Base-by-base conservation (phyloP, 192 early-diverging fungal genomes). In the Obelidium mucronatum region DNA sequence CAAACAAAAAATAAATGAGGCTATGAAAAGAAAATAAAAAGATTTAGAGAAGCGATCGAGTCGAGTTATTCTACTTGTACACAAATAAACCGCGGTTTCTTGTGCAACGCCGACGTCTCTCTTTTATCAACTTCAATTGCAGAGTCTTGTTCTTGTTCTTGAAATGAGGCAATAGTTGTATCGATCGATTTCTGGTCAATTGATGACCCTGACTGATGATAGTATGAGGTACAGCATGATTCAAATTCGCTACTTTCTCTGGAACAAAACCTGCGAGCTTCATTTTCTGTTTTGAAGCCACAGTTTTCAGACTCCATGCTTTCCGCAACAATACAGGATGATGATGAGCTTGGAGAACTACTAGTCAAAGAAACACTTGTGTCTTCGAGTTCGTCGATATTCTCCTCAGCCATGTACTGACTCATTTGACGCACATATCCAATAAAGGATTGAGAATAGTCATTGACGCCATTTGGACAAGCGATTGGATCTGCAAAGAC, bases 11-110 rank as follows among this genome's bases (percentile, higher is more conserved):
- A n/a, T n/a, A n/a, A n/a, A n/a, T n/a, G n/a, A n/a, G n/a, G n/a
- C n/a, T n/a, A n/a, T n/a, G n/a, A n/a, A n/a, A n/a, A n/a, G n/a
- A n/a, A n/a, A n/a, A n/a, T n/a, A n/a, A n/a, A n/a, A n/a, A n/a
- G n/a, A n/a, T n/a, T n/a, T n/a, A n/a, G n/a, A n/a, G n/a, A n/a
- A n/a, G n/a, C n/a, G n/a, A n/a, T n/a, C n/a, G n/a, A n/a, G n/a
- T n/a, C n/a, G n/a, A 61, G 30, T 61, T 35, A 65, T 22, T 65
- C 63, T 19, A 65, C 63, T 65, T 65, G 63, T 19, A 65, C 63
- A 36, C 63, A 65, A 65, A 65, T 65, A 36, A 65, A 65, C 19
- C 63, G 63, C 8, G 63, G 63, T n/a, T 8, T 6, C 19, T 48
- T 48, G 19, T 6, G 19, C 44, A n/a, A n/a, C n/a, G n/a, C n/a